Evolutionary conservation across 2,329 filamentous ascomycete species (phyloP).

Genomic region (Fusarium torulosum): DNA sequence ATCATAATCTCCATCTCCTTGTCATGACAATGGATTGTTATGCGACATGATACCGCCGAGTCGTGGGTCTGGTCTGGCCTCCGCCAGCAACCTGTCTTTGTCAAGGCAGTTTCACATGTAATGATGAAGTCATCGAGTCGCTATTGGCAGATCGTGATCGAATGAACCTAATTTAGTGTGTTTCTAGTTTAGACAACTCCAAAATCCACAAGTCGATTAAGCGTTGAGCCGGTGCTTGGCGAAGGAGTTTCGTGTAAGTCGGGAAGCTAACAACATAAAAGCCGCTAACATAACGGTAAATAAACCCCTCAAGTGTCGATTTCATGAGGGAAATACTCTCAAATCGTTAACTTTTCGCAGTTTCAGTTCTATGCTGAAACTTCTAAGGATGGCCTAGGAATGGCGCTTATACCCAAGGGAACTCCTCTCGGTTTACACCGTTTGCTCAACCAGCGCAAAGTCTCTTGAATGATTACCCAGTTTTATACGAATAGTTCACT

Average conservation of each 20-base stretch:
- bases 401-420: not conserved
- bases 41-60: slow-evolving; percentile 6
- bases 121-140: slow-evolving; percentile 29
- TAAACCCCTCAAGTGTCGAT: slow-evolving; percentile 25
- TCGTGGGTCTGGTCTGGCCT: slow-evolving; percentile 5
- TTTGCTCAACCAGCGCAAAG: too few relatives aligned
- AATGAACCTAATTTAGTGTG: not conserved
- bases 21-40: slow-evolving; percentile 16
- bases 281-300: not conserved
- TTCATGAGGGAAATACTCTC: slow-evolving; percentile 11
- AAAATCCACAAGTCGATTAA: slow-evolving; percentile 7
- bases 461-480: too few relatives aligned
- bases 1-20: slow-evolving; percentile 4
- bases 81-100: slow-evolving; percentile 12
- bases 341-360: not conserved
- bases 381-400: not conserved
- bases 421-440: not conserved
- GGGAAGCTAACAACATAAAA: not conserved
- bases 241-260: slow-evolving; percentile 18
- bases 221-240: slow-evolving; percentile 15
- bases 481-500: too few relatives aligned
- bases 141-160: slow-evolving; percentile 15
- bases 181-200: not conserved
- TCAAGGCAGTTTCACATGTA: slow-evolving; percentile 9
- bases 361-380: not conserved